A percentile compares a stretch with the other conserved stretches of the same genome.
These are phyloP conservation scores for Aspergillus conjunctus DNA, from an alignment of 495 filamentous ascomycete genomes.

Conservation along the genomic window DNA sequence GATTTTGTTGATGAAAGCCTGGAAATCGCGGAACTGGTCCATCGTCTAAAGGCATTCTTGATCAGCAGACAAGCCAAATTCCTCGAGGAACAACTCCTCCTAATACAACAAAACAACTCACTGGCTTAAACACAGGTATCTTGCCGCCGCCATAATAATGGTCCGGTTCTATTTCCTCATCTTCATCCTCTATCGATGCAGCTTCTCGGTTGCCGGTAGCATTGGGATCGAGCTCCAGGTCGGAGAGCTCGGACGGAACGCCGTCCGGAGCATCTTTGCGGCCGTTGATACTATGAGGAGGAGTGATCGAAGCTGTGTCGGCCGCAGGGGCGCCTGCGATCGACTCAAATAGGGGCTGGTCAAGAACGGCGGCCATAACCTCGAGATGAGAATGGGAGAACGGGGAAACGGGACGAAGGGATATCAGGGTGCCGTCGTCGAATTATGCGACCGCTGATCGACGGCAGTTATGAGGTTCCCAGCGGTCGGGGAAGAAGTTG, in stretches of 20 bases:
- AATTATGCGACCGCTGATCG: constrained; percentile 53
- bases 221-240: constrained; percentile 48
- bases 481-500: constrained; percentile 47
- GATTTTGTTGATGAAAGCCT: constrained; percentile 81
- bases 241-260: constrained; percentile 48
- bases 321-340: constrained; percentile 31
- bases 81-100: not conserved
- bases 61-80: constrained; percentile 17
- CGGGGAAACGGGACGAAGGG: constrained; percentile 15
- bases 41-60: constrained; percentile 60
- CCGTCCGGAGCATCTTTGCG: constrained; percentile 48
- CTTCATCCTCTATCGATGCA: constrained; percentile 44
- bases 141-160: constrained; percentile 84
- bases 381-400: constrained; percentile 22
- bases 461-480: constrained; percentile 46
- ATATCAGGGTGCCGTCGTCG: constrained; percentile 44
- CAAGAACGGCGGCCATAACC: constrained; percentile 42
- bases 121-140: constrained; percentile 92
- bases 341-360: constrained; percentile 34
- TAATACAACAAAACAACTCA: constrained; percentile 45
- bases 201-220: constrained; percentile 28
- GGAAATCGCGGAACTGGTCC: constrained; percentile 91
- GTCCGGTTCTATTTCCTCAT: constrained; percentile 77
- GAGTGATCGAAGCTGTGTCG: constrained; percentile 46
- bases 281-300: constrained; percentile 49